Evolutionary conservation across 345 rosid species (phyloP), one percentile per base, ranked within the genome.

Genomic region (Orychophragmus violaceus): DNA sequence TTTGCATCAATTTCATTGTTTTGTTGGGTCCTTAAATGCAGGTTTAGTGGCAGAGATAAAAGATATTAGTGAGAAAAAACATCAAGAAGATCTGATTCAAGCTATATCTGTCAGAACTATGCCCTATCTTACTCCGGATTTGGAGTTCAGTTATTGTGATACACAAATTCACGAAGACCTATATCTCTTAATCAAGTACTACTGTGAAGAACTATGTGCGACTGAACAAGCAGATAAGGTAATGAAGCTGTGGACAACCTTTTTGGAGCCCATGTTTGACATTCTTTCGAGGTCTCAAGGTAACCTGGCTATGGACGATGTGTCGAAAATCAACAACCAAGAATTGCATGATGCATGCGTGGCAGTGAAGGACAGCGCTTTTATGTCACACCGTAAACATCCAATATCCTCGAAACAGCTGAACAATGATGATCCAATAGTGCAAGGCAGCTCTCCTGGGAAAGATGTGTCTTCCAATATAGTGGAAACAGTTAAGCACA

Each of bases 191-290:
- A 82, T 94, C 69, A 87, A 90, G 74, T 90, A 85, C 82, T 90
- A 92, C 10, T 88, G 96, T 69, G 92, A 85, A 62, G 95, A 94
- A 80, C 81, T 81, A 69, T 90, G 90, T 77, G 61, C 97, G 57
- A 68, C 83, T 61, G 97, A 94, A 69, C 97, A 88, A 79, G 77
- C 87, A 76, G 92, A 88, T 75, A 84, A 79, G 74, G 84, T 90
- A 55, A 80, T 90, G 86, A 90, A 85, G 76, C 76, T 94, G 60
- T 94, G 99, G 97, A 85, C 82, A 63, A 88, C 88, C 36, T 88
- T 94, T 74, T 74, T 94, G 80, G 99, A 94, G 70, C 99, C 97
- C 49, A 71, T 90, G 78, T 72, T 94, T 45, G 89, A 95, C 57
- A 80, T 82, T 77, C 77, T 88, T 73, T 79, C 84, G 48, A 85